Percentiles rank a stretch among this genome's conserved stretches.
Conservation (phyloP, 176 grass and related monocot species). For the Secale cereale region DNA sequence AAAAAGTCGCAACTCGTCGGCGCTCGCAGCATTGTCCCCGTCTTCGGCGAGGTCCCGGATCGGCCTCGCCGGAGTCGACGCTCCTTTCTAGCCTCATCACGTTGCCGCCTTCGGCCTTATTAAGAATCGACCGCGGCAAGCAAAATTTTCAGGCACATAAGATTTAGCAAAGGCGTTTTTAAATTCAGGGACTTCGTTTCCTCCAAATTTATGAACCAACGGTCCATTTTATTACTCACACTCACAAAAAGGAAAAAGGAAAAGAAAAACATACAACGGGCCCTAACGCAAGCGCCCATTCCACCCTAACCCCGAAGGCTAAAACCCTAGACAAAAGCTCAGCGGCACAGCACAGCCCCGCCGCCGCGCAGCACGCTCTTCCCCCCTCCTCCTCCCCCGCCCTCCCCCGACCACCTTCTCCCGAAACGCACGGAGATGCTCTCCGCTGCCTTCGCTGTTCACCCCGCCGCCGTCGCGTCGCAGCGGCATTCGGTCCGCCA, state of each 20-base stretch:
- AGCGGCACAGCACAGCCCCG: background rate
- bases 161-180: no score
- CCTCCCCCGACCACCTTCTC: background rate
- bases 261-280: background rate
- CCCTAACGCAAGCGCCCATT: background rate
- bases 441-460: constrained; percentile 1
- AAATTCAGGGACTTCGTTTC: background rate
- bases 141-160: no score
- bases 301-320: background rate
- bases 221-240: background rate
- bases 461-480: constrained; percentile 1
- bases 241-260: background rate
- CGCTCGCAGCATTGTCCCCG: no score
- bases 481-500: background rate
- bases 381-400: background rate
- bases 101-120: no score
- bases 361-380: background rate
- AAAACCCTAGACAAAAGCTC: background rate
- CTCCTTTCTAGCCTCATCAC: no score
- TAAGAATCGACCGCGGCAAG: no score
- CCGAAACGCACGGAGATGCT: constrained; percentile 4
- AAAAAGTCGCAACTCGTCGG: no score
- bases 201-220: background rate
- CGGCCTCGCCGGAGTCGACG: no score
- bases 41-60: no score